Evolutionary conservation across 345 rosid genomes (phyloP).

Genomic region (Citrus inodora): DNA sequence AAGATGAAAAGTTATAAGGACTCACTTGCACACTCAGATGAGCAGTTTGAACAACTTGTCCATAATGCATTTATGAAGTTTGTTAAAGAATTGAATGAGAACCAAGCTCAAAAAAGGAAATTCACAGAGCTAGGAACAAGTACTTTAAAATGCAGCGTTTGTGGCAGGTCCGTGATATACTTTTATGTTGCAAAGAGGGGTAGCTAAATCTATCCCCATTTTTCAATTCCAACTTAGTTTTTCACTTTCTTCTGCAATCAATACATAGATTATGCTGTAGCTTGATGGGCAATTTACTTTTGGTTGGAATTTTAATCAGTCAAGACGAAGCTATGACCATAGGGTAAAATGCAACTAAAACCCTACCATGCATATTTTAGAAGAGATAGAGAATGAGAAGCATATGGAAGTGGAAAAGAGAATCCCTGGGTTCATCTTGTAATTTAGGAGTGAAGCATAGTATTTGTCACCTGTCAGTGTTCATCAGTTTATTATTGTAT

Average conservation of each 20-base stretch:
- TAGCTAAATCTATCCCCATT: not conserved
- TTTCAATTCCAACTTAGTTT: not conserved
- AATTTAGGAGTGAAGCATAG: not conserved
- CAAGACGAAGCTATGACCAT: not conserved
- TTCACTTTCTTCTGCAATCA: not conserved
- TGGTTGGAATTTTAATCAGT: not conserved
- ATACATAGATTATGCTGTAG: not conserved
- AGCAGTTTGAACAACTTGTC: constrained; percentile 36
- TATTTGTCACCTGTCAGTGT: not conserved
- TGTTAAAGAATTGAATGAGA: constrained; percentile 45
- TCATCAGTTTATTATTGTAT: not conserved
- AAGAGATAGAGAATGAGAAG: not conserved
- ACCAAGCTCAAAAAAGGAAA: constrained; percentile 31
- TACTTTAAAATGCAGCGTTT: constrained; percentile 38
- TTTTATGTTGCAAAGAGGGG: constrained; percentile 13
- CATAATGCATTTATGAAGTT: constrained; percentile 39
- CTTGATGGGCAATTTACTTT: not conserved
- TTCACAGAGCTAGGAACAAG: constrained; percentile 27
- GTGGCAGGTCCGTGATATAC: constrained; percentile 44
- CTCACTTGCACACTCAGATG: constrained; percentile 28
- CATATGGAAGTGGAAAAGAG: not conserved
- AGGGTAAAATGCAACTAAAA: not conserved
- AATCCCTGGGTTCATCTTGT: not conserved
- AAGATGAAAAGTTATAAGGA: constrained; percentile 11
- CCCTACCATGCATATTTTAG: not conserved